Evolutionary conservation across 2,329 filamentous ascomycete genomes (phyloP).

Genomic region (Chaetomiaceae sp.): DNA sequence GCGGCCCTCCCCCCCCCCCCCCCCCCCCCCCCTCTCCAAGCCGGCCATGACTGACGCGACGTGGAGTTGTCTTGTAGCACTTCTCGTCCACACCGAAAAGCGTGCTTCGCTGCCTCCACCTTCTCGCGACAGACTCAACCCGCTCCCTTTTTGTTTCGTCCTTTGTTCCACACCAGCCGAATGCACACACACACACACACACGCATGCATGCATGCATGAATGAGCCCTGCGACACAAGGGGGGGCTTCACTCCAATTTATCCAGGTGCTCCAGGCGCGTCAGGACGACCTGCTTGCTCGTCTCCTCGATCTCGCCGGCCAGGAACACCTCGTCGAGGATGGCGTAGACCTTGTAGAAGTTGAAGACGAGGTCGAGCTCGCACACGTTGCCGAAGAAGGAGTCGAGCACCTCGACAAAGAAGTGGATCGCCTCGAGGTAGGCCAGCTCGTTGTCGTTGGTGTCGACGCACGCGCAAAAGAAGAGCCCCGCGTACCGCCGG

Average conservation of each 20-base stretch:
- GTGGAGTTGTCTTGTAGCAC: no score
- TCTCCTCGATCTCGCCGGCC: conserved; percentile 97
- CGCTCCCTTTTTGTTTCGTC: no score
- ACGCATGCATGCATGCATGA: no score
- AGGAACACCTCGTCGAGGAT: conserved; percentile 98
- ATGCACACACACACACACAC: no score
- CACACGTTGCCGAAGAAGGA: conserved; percentile 99
- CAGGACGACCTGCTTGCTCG: conserved; percentile 94
- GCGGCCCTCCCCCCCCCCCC: no score
- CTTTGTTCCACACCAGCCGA: no score
- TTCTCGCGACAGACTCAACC: no score
- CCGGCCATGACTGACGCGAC: no score
- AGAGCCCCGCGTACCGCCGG: conserved; percentile 92
- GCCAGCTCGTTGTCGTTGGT: conserved; percentile 98
- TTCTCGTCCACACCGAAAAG: no score
- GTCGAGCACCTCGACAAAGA: conserved; percentile 98
- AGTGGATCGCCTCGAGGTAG: conserved; percentile 95
- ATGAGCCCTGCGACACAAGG: no score
- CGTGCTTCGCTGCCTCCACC: no score
- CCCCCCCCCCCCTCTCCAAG: no score
- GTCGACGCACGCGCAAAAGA: conserved; percentile 99
- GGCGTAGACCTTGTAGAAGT: conserved; percentile 87
- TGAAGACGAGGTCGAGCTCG: conserved; percentile 86
- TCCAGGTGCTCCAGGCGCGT: conserved; percentile 93
- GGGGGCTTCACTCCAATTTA: conserved; percentile 70